Evolutionary conservation across 805 yeast genomes (phyloP).

Genomic region (Clavispora phyllophila): DNA sequence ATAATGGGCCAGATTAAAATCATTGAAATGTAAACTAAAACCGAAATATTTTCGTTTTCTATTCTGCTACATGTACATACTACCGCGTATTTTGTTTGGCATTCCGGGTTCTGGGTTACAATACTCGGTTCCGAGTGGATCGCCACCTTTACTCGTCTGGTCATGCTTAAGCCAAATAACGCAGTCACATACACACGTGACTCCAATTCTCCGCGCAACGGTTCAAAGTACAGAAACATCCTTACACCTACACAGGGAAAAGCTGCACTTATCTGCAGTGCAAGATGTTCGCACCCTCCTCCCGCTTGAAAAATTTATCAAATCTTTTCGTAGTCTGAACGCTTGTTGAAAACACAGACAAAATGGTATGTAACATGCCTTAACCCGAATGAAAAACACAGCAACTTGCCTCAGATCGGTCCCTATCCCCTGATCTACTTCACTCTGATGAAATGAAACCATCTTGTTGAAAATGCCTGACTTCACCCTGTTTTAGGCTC

Average conservation of each 20-base stretch:
- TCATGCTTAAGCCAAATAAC: not conserved
- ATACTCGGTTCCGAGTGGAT: too few relatives aligned
- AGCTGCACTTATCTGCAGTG: not conserved
- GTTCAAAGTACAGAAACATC: slow-evolving; percentile 3
- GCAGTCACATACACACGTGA: slow-evolving; percentile 15
- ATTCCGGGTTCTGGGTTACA: too few relatives aligned
- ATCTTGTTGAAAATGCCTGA: not conserved
- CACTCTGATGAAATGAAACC: not conserved
- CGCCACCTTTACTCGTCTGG: too few relatives aligned
- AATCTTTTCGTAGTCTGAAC: slow-evolving; percentile 4
- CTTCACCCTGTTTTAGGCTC: not conserved
- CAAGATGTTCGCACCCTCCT: slow-evolving; percentile 1
- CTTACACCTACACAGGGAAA: slow-evolving; percentile 4
- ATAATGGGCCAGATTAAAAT: not conserved
- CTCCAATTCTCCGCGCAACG: not conserved
- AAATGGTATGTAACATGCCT: slow-evolving; percentile 16
- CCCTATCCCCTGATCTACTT: not conserved
- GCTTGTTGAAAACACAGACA: slow-evolving; percentile 14
- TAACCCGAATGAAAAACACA: not conserved
- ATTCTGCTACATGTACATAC: too few relatives aligned
- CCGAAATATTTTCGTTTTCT: too few relatives aligned
- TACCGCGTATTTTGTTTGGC: too few relatives aligned
- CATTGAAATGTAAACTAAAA: too few relatives aligned
- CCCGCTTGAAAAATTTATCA: slow-evolving; percentile 16
- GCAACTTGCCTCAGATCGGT: not conserved